Conservation (phyloP, 768 basidiomycete species). For the Ramaria sp. region DNA sequence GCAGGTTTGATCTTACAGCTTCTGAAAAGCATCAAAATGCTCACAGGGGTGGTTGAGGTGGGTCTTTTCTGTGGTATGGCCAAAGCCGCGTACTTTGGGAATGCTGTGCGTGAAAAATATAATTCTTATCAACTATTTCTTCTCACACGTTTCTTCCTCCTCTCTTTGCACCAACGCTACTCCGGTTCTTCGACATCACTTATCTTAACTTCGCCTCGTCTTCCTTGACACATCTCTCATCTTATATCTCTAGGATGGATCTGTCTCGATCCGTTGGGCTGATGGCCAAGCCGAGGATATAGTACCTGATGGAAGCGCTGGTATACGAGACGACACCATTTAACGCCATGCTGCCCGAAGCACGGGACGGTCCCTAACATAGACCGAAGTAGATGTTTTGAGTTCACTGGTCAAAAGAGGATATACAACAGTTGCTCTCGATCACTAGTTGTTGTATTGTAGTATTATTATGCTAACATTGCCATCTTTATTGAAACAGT, state of each 20-base stretch:
- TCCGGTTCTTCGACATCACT: too few species aligned
- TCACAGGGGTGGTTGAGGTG: slow-evolving; percentile 98
- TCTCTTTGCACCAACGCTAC: too few species aligned
- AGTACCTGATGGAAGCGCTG: background rate
- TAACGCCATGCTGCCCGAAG: background rate
- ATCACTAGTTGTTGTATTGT: too few species aligned
- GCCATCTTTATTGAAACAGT: too few species aligned
- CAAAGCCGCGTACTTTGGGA: slow-evolving; percentile 94
- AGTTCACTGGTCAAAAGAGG: too few species aligned
- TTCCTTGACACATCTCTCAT: too few species aligned
- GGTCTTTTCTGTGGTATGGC: slow-evolving; percentile 94
- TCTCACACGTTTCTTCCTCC: background rate
- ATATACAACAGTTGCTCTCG: too few species aligned
- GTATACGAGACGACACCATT: background rate
- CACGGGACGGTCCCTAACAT: too few species aligned
- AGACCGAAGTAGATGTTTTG: too few species aligned
- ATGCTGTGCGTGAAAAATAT: slow-evolving; percentile 37
- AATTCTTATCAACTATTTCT: background rate
- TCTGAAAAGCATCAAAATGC: slow-evolving; percentile 73
- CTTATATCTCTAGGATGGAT: slow-evolving; percentile 1
- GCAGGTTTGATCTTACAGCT: slow-evolving; percentile 35
- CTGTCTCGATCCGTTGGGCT: slow-evolving; percentile 1
- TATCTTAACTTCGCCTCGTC: too few species aligned
- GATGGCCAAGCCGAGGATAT: background rate
- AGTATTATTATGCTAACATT: too few species aligned